Evolutionary conservation across 1,284 basidiomycete species (phyloP).

Genomic region (Fistulina hepatica): DNA sequence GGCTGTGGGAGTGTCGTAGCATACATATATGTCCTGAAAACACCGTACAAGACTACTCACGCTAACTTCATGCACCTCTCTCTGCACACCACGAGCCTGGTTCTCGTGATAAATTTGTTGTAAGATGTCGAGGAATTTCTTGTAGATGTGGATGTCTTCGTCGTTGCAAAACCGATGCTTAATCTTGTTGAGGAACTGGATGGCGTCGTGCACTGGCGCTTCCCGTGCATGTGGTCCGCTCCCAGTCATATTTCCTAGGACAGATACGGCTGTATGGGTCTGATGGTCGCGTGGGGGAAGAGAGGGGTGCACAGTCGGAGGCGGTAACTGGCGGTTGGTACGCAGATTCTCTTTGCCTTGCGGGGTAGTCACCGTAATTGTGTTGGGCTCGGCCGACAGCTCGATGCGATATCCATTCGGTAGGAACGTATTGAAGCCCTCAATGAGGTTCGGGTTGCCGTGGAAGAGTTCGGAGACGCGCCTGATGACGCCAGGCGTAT

Average conservation of each 20-base stretch:
- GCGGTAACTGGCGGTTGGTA: too few relatives aligned
- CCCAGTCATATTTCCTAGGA: conserved; percentile 44
- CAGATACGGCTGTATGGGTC: conserved; percentile 46
- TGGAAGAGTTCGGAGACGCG: conserved; percentile 93
- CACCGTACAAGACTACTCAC: conserved; percentile 1
- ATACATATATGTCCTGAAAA: conserved; percentile 10
- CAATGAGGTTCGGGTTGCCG: conserved; percentile 88
- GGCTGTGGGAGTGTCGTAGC: conserved; percentile 26
- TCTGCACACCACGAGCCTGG: conserved; percentile 72
- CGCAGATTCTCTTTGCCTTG: too few relatives aligned
- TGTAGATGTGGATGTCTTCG: conserved; percentile 85
- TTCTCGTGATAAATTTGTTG: conserved; percentile 95
- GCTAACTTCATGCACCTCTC: conserved; percentile 56
- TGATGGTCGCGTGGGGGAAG: conserved; percentile 21
- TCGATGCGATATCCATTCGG: conserved; percentile 97
- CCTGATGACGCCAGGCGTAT: conserved; percentile 97
- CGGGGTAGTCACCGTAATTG: conserved; percentile 30
- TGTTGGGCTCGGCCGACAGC: conserved; percentile 70
- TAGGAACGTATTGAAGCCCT: conserved; percentile 98
- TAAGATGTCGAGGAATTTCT: conserved; percentile 95
- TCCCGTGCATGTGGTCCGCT: conserved; percentile 31
- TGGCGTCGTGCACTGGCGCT: conserved; percentile 93
- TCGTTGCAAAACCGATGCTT: conserved; percentile 81
- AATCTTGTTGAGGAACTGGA: conserved; percentile 98
- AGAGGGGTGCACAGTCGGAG: conserved; percentile 1